Conservation (phyloP, 306 rosid genomes). For the Adenanthera pavonina region DNA sequence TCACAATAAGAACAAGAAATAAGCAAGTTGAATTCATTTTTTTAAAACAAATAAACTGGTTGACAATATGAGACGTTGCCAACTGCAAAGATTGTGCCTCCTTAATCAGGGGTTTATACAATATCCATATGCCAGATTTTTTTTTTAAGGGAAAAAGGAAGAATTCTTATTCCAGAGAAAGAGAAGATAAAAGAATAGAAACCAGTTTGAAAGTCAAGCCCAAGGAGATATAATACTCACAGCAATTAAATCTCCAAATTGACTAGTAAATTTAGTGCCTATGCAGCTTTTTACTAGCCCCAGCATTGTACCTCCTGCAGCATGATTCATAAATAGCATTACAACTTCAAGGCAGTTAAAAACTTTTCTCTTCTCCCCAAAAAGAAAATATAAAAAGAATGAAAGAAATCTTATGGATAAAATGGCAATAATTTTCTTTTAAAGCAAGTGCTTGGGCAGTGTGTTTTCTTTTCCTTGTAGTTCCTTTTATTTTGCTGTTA, state of each 20-base stretch:
- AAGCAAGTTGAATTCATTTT: background rate
- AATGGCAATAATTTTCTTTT: background rate
- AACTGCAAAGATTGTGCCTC: constrained; percentile 14
- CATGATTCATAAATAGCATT: constrained; percentile 40
- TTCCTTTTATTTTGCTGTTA: no score
- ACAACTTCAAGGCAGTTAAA: background rate
- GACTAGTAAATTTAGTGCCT: constrained; percentile 94
- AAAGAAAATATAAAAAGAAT: background rate
- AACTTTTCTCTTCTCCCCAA: no score
- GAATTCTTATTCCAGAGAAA: background rate
- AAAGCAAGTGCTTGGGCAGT: background rate
- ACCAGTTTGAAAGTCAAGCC: background rate
- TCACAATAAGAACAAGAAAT: constrained; percentile 2
- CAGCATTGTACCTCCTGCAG: constrained; percentile 81
- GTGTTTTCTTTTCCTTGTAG: no score
- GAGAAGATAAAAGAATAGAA: background rate
- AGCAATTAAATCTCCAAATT: constrained; percentile 96
- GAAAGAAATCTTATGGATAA: background rate
- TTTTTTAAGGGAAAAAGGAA: no score
- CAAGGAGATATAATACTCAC: constrained; percentile 58
- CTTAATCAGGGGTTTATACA: background rate
- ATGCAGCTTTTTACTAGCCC: constrained; percentile 95
- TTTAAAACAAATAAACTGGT: background rate
- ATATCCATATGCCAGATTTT: background rate
- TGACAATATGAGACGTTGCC: background rate